Evolutionary conservation across 352 stramenopile species (phyloP).

Genomic region (Thalassiosira sp.): DNA sequence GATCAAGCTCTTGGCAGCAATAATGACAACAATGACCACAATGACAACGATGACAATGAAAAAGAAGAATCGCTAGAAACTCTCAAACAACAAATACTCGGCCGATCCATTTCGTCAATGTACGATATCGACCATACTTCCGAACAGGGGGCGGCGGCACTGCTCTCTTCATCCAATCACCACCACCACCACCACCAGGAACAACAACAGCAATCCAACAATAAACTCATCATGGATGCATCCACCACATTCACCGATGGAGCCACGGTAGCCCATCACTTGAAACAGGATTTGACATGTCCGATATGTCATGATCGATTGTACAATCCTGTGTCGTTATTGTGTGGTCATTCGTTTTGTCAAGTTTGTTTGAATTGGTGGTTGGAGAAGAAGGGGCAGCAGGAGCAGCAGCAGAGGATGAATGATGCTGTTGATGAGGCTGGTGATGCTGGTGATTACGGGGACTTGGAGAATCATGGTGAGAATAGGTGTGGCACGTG

Average conservation of each 20-base stretch:
- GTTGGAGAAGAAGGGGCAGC: slow-evolving; percentile 18
- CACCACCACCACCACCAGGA: neutral
- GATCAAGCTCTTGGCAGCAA: neutral
- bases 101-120: slow-evolving; percentile 47
- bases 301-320: slow-evolving; percentile 63
- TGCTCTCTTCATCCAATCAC: too few species aligned
- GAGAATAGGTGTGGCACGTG: slow-evolving; percentile 22
- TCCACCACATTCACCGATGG: slow-evolving; percentile 20
- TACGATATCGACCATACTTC: slow-evolving; percentile 31
- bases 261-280: slow-evolving; percentile 25
- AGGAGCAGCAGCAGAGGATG: neutral
- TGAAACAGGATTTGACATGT: slow-evolving; percentile 56
- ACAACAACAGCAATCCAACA: slow-evolving; percentile 3
- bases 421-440: slow-evolving; percentile 3
- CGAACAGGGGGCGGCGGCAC: too few species aligned
- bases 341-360: slow-evolving; percentile 74
- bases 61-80: slow-evolving; percentile 44
- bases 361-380: slow-evolving; percentile 67
- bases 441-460: too few species aligned
- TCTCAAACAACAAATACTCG: slow-evolving; percentile 61
- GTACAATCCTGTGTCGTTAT: slow-evolving; percentile 54
- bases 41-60: slow-evolving; percentile 7
- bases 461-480: too few species aligned
- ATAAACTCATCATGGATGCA: slow-evolving; percentile 22
- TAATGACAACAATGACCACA: neutral